Evolutionary conservation across 2,329 filamentous ascomycete species (phyloP).

Genomic region (Acarospora socialis): DNA sequence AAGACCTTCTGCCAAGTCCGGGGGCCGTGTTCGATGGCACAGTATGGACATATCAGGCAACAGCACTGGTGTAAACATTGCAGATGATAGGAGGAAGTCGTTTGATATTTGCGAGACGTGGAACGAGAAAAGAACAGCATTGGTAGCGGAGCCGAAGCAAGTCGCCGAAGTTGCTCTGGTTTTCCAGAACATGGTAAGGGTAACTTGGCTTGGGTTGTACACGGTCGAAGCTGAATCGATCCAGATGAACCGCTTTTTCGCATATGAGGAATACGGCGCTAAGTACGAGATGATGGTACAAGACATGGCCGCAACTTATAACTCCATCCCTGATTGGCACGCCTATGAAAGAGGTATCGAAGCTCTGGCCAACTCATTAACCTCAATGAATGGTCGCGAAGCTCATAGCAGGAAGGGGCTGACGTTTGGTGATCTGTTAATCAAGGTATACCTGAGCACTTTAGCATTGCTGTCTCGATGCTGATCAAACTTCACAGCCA

Average conservation of each 20-base stretch:
- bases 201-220: not conserved
- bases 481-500: constrained; percentile 41
- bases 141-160: constrained; percentile 38
- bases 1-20: constrained; percentile 1
- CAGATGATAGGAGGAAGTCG: too few species aligned
- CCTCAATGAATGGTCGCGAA: constrained; percentile 50
- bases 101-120: too few species aligned
- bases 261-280: constrained; percentile 83
- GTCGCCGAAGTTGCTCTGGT: constrained; percentile 39
- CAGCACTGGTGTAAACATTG: not conserved
- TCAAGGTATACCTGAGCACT: constrained; percentile 50
- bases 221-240: constrained; percentile 32
- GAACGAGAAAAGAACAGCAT: constrained; percentile 15
- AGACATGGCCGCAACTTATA: constrained; percentile 56
- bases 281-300: constrained; percentile 78
- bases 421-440: constrained; percentile 71
- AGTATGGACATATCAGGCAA: constrained; percentile 2
- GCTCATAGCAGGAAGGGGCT: constrained; percentile 58
- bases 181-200: constrained; percentile 37
- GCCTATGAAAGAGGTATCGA: constrained; percentile 77
- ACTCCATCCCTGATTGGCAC: constrained; percentile 58
- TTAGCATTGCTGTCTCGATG: not conserved
- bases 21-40: not conserved
- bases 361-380: constrained; percentile 59
- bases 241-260: constrained; percentile 66